Evolutionary conservation across 2,329 filamentous ascomycete species (phyloP), one percentile per base, ranked within the genome.

Genomic region (Lasiodiplodia gonubiensis): DNA sequence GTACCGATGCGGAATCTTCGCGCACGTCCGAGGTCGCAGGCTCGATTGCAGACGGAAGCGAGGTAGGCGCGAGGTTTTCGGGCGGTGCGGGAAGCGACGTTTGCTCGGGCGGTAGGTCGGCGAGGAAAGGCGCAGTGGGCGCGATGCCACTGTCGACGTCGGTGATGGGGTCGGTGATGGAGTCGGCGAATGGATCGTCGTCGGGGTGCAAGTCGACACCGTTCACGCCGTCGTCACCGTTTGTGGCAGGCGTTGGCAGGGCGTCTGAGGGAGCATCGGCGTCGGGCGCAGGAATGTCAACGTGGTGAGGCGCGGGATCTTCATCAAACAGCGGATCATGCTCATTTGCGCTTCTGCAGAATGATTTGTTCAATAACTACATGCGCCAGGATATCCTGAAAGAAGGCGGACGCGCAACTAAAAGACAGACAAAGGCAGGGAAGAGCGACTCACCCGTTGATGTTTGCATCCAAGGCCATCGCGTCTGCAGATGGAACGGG

Each of bases 391-490:
- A 68, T 66, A 69, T 60, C 21, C 42, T 60, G 39, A 49, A 35
- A 61, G 57, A 42, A 48, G 42, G 66, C 23, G 65, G 67, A 68
- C 64, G 37, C 52, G 67, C 60, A 64, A 54, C 33, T 53, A 70
- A 64, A 66, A 35, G 35, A 39, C 25, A 52, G 30, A 55, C 42
- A 55, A 55, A 66, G 64, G 66, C 60, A 68, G 67, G 70, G 73
- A 70, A 72, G 68, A 75, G 73, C 73, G 74, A 86, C 87, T 85
- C 81, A 89, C 88, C 86, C 86, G 75, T 89, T 87, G 73, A 85
- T 80, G 53, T 84, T 81, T 69, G 80, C 76, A 73, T 86, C 82
- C 67, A 86, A 79, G 68, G 83, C 81, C 83, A 86, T 86, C 72
- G 80, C 81, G 73, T 83, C 82, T 74, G 80, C 77, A 73, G 80